Evolutionary conservation across 1,284 basidiomycete species (phyloP).

Genomic region (Bondarzewia mesenterica): DNA sequence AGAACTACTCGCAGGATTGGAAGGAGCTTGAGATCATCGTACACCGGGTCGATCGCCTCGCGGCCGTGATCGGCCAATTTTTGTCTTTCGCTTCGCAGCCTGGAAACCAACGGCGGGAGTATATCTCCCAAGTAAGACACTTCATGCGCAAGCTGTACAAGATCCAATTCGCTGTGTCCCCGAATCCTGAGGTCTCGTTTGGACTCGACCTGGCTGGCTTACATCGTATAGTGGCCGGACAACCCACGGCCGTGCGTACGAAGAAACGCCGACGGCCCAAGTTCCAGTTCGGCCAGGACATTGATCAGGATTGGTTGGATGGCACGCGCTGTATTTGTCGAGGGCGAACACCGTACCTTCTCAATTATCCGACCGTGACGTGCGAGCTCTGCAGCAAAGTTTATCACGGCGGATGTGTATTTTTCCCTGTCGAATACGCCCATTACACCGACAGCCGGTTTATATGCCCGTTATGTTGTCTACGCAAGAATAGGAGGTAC

Average conservation of each 20-base stretch:
- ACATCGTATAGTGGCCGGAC: constrained; percentile 68
- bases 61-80: constrained; percentile 68
- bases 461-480: constrained; percentile 65
- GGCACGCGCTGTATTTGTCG: constrained; percentile 75
- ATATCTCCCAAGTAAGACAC: constrained; percentile 73
- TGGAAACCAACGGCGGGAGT: constrained; percentile 60
- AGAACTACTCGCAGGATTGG: constrained; percentile 69
- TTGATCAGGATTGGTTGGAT: constrained; percentile 65
- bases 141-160: constrained; percentile 82
- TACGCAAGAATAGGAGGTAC: constrained; percentile 61
- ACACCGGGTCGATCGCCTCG: constrained; percentile 65
- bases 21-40: constrained; percentile 70
- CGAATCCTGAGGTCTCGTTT: constrained; percentile 68
- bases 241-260: constrained; percentile 40
- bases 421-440: constrained; percentile 41
- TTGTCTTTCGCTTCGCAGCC: constrained; percentile 59
- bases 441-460: constrained; percentile 31
- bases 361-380: constrained; percentile 51
- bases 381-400: constrained; percentile 56
- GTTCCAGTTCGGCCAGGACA: constrained; percentile 69
- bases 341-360: constrained; percentile 52
- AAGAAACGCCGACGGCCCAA: constrained; percentile 62
- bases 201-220: constrained; percentile 72
- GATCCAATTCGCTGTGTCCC: constrained; percentile 75
- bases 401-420: constrained; percentile 73